Conservation (phyloP, 495 filamentous ascomycete genomes). For the Neurospora sp. region DNA sequence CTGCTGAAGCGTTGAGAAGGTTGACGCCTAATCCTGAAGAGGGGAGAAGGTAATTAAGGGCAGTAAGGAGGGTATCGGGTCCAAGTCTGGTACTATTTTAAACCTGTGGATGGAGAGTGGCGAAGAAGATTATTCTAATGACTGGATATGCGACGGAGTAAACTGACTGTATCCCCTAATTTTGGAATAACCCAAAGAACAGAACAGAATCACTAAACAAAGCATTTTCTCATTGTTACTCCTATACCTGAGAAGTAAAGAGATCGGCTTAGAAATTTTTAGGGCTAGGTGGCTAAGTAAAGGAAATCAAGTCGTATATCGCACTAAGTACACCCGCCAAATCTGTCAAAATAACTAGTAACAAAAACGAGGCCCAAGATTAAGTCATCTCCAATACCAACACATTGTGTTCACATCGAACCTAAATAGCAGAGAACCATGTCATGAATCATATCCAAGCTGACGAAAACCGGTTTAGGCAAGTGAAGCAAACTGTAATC, state of each 20-base stretch:
- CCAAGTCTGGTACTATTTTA: background rate
- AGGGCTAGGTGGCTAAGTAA: background rate
- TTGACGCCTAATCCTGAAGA: constrained; percentile 34
- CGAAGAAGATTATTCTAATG: background rate
- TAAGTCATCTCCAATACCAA: background rate
- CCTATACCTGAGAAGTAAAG: background rate
- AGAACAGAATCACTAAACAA: background rate
- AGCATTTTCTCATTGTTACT: background rate
- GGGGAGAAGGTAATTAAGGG: constrained; percentile 9
- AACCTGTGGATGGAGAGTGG: background rate
- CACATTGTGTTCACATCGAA: background rate
- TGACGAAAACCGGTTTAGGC: background rate
- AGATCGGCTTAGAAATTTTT: background rate
- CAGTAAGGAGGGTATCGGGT: background rate
- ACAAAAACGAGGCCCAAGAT: background rate
- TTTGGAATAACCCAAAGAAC: background rate
- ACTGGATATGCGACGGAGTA: background rate
- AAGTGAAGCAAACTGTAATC: background rate
- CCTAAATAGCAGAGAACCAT: background rate
- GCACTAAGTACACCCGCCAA: background rate
- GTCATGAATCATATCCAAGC: background rate
- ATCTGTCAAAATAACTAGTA: background rate
- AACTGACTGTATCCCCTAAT: background rate
- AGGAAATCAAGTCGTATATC: background rate
- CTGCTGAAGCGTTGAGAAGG: constrained; percentile 10